Evolutionary conservation across 108 stramenopile genomes (phyloP).

Genomic region (Parietichytrium sp.): DNA sequence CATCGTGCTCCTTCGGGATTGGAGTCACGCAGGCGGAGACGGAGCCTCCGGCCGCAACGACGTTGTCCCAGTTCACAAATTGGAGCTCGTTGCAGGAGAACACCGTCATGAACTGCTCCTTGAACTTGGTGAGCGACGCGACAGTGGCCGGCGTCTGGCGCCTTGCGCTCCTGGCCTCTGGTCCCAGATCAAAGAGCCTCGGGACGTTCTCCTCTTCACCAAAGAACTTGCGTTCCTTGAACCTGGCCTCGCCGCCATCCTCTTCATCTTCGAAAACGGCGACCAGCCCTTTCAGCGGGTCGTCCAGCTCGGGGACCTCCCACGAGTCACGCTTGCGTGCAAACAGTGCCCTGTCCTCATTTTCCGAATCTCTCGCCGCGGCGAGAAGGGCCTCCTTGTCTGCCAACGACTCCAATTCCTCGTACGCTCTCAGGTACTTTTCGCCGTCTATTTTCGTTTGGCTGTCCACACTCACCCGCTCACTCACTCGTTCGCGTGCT

Average conservation of each 20-base stretch:
- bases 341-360: not conserved
- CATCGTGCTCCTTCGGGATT: conserved; percentile 37
- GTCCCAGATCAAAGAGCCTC: not conserved
- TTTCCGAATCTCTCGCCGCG: not conserved
- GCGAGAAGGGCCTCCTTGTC: not conserved
- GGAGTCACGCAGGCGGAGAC: conserved; percentile 52
- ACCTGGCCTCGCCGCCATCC: not conserved
- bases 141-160: not conserved
- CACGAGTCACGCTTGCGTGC: not conserved
- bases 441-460: conserved; percentile 28
- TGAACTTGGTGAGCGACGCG: not conserved
- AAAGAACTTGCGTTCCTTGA: not conserved
- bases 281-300: conserved; percentile 28
- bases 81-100: conserved; percentile 44
- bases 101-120: conserved; percentile 34
- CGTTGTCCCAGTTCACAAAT: conserved; percentile 55
- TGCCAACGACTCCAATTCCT: not conserved
- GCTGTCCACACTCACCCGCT: too few relatives aligned
- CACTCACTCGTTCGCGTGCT: too few relatives aligned
- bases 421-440: not conserved
- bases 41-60: conserved; percentile 55
- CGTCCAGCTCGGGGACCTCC: not conserved
- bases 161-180: not conserved
- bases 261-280: not conserved
- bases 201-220: not conserved